These are phyloP conservation scores for Trichoderma endophyticum DNA, from an alignment of 2,329 filamentous ascomycete species.

Conservation along the genomic window DNA sequence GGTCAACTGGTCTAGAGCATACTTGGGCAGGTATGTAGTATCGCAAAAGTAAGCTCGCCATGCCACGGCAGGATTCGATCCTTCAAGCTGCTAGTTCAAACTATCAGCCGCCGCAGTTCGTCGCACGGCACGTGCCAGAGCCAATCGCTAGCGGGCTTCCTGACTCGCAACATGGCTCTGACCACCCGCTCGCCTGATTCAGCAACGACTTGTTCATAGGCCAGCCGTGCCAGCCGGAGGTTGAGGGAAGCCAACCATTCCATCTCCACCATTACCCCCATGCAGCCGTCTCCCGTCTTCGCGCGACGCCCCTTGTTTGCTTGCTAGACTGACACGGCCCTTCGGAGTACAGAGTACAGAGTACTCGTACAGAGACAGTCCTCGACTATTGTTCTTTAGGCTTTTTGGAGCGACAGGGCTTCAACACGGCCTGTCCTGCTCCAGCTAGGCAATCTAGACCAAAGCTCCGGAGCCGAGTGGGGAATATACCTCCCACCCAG, in stretches of 20 bases:
- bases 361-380: neutral
- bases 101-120: neutral
- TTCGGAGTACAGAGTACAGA: constrained; percentile 7
- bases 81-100: neutral
- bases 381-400: neutral
- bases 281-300: constrained; percentile 4
- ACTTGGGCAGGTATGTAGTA: neutral
- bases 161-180: constrained; percentile 12
- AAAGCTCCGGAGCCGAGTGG: neutral
- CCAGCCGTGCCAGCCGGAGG: neutral
- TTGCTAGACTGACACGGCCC: neutral
- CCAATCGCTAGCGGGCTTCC: neutral
- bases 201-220: constrained; percentile 10
- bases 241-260: neutral
- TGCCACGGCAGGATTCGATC: neutral
- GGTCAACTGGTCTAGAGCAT: neutral
- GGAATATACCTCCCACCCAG: neutral
- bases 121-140: neutral
- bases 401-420: neutral
- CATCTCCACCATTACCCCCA: constrained; percentile 19
- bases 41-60: neutral
- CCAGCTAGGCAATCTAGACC: neutral
- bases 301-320: constrained; percentile 14
- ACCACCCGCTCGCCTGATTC: constrained; percentile 12
- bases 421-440: neutral